Evolutionary conservation across 2,329 filamentous ascomycete species (phyloP).

Genomic region (Botryotinia calthae): DNA sequence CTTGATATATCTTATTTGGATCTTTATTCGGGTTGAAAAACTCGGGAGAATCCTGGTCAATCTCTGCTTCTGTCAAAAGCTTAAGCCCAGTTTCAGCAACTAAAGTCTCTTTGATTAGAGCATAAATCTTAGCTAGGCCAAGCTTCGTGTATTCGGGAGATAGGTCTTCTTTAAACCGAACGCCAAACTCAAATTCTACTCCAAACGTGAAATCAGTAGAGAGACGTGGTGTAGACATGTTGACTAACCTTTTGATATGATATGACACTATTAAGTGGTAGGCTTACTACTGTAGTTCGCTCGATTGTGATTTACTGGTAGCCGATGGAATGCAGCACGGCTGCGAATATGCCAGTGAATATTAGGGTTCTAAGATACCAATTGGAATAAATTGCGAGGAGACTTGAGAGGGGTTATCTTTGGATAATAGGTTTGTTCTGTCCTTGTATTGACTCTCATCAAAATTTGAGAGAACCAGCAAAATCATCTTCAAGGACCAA

Average conservation of each 20-base stretch:
- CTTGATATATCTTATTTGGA: neutral
- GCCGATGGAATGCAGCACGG: neutral
- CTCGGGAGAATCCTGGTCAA: neutral
- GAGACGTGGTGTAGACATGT: neutral
- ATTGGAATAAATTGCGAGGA: neutral
- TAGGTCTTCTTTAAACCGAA: neutral
- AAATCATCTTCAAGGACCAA: neutral
- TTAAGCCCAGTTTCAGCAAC: neutral
- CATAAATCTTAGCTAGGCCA: neutral
- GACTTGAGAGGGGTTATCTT: neutral
- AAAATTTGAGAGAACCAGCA: neutral
- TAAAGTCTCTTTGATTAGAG: neutral
- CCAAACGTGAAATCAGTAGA: conserved; percentile 9
- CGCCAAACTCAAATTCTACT: conserved; percentile 11
- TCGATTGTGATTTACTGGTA: neutral
- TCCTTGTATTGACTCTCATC: neutral
- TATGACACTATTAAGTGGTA: neutral
- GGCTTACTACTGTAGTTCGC: neutral
- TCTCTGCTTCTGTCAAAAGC: neutral
- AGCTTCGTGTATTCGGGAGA: neutral
- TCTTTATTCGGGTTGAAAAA: neutral
- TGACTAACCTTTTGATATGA: neutral
- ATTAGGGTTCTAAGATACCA: too few relatives aligned
- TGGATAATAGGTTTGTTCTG: neutral
- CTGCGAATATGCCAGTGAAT: neutral